These are phyloP conservation scores for Lachnum nothofagi DNA, from an alignment of 2,329 filamentous ascomycete genomes.

Conservation along the genomic window DNA sequence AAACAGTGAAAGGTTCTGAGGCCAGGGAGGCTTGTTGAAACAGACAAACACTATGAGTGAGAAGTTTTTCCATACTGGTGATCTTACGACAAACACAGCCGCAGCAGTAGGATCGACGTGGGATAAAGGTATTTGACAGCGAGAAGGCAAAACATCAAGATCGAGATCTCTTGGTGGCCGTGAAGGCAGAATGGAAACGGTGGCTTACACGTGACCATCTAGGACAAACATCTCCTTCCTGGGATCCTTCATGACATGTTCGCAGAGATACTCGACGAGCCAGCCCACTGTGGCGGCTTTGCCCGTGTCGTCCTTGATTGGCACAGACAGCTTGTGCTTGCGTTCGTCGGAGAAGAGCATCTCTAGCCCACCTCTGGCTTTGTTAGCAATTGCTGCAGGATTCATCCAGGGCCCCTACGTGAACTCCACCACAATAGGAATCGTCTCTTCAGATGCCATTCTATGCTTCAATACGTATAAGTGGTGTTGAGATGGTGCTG, in stretches of 20 bases:
- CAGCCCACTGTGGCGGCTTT: slow-evolving; percentile 63
- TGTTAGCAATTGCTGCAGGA: slow-evolving; percentile 5
- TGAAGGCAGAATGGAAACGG: slow-evolving; percentile 16
- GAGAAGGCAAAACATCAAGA: slow-evolving; percentile 4
- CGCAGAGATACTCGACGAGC: slow-evolving; percentile 73
- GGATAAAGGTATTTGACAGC: too few species aligned
- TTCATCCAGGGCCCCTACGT: slow-evolving; percentile 29
- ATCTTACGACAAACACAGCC: background rate
- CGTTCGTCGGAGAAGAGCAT: slow-evolving; percentile 84
- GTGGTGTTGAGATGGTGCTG: background rate
- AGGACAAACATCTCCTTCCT: slow-evolving; percentile 86
- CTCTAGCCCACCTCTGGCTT: slow-evolving; percentile 78
- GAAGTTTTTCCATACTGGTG: background rate
- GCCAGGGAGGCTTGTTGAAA: too few species aligned
- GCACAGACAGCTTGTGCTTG: slow-evolving; percentile 65
- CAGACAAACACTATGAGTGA: background rate
- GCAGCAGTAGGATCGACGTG: background rate
- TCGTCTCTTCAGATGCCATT: slow-evolving; percentile 30
- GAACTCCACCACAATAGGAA: slow-evolving; percentile 69
- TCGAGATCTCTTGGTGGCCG: slow-evolving; percentile 13
- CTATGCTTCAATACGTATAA: background rate
- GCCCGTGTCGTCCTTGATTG: slow-evolving; percentile 55
- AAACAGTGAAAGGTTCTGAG: too few species aligned
- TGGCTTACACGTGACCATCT: slow-evolving; percentile 74
- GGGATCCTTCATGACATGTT: slow-evolving; percentile 76